These are phyloP conservation scores for Leccinum aurantiacum DNA, from an alignment of 768 basidiomycete genomes.

Conservation along the genomic window DNA sequence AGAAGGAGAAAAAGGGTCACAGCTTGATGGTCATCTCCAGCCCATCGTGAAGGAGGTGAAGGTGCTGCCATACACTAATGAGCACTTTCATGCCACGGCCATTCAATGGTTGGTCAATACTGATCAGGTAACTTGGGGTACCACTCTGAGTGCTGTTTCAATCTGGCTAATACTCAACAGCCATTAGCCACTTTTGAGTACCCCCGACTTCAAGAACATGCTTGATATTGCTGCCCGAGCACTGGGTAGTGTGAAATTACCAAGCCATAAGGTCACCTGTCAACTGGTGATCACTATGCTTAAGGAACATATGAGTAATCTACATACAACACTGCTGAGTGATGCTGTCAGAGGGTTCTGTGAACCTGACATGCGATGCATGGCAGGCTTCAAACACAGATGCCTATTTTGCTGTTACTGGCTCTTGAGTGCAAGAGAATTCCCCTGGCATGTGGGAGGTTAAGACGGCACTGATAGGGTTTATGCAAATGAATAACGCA, in stretches of 20 bases:
- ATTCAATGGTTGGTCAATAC: not conserved
- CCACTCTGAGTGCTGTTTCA: not conserved
- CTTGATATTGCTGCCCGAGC: not conserved
- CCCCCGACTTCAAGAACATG: not conserved
- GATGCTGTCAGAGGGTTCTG: not conserved
- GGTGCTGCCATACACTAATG: not conserved
- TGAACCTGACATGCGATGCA: not conserved
- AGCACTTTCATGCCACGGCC: not conserved
- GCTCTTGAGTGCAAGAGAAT: not conserved
- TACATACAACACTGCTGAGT: not conserved
- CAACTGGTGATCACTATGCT: not conserved
- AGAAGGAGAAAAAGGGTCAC: not conserved
- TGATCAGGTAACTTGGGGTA: not conserved
- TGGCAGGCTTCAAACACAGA: not conserved
- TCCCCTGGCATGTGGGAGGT: not conserved
- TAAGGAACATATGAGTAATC: not conserved
- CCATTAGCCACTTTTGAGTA: not conserved
- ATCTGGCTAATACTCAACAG: not conserved
- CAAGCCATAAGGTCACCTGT: not conserved
- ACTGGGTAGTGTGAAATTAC: not conserved
- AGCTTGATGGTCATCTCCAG: not conserved
- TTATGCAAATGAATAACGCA: not conserved
- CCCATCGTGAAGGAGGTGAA: not conserved
- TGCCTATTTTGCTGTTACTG: not conserved
- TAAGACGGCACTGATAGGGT: not conserved